phyloP scores from a whole-genome alignment of 2,329 filamentous ascomycete genomes.

The Eurotiales sp. region DNA sequence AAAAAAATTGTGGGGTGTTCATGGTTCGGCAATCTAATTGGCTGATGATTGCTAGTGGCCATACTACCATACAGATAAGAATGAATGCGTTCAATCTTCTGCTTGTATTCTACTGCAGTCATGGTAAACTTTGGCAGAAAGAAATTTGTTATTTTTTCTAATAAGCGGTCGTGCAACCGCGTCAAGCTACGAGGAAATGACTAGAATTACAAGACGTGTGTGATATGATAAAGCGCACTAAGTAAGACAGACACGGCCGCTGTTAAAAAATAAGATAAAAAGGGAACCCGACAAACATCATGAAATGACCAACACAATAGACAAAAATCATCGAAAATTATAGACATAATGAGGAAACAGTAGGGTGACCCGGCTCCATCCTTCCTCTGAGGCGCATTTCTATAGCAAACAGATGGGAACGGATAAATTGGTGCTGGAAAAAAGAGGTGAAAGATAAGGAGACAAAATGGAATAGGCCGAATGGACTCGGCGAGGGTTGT shows the following conservation, averaged over 20 bases:
- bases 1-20: constrained; percentile 16
- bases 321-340: constrained; percentile 18
- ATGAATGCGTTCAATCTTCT: no score
- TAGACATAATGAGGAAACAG: constrained; percentile 22
- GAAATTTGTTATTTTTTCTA: not conserved
- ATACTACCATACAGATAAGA: no score
- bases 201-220: constrained; percentile 7
- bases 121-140: no score
- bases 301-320: constrained; percentile 11
- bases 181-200: constrained; percentile 1
- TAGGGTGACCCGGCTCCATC: constrained; percentile 3
- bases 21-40: constrained; percentile 1
- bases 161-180: not conserved
- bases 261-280: not conserved
- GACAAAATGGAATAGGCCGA: not conserved
- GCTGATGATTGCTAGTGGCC: not conserved
- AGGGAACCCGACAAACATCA: constrained; percentile 5
- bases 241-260: constrained; percentile 3
- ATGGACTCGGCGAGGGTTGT: not conserved
- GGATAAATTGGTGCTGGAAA: not conserved
- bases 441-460: not conserved
- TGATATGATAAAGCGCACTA: constrained; percentile 1
- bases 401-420: constrained; percentile 7
- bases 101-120: no score
- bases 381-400: constrained; percentile 5